Percentiles rank a stretch among this genome's conserved stretches.
These are phyloP conservation scores for Ceratobasidium sp. DNA, from an alignment of 1,284 basidiomycete genomes.

Conservation along the genomic window DNA sequence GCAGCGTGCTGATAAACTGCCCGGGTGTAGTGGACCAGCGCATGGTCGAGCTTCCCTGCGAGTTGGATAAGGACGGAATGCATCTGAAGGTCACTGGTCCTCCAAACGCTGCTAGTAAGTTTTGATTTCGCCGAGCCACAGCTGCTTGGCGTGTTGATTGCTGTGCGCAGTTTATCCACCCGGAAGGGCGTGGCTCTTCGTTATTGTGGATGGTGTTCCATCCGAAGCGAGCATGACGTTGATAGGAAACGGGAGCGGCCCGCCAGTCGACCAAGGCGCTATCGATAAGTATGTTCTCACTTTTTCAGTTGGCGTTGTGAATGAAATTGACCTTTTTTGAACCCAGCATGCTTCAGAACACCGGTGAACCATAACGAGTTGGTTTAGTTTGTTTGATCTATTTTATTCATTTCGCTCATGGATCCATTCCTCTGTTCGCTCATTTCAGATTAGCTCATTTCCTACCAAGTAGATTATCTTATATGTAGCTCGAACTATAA, in stretches of 20 bases:
- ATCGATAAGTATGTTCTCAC: conserved; percentile 47
- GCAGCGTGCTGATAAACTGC: neutral
- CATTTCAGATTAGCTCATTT: too few species aligned
- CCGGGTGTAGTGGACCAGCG: conserved; percentile 69
- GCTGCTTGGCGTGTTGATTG: conserved; percentile 42
- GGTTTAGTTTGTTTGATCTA: neutral
- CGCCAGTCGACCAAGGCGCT: conserved; percentile 51
- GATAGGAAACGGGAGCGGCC: conserved; percentile 61
- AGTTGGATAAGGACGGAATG: conserved; percentile 59
- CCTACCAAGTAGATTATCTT: too few species aligned
- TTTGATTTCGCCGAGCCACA: neutral
- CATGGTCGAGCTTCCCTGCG: conserved; percentile 72
- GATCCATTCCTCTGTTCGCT: conserved; percentile 1
- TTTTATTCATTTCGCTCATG: neutral
- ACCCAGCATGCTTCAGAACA: conserved; percentile 19
- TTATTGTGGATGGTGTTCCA: conserved; percentile 65
- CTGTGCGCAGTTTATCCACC: conserved; percentile 54
- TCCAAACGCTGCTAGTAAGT: conserved; percentile 56
- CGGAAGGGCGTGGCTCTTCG: conserved; percentile 62
- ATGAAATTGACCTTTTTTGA: neutral
- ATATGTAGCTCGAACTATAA: too few species aligned
- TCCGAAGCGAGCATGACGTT: conserved; percentile 64
- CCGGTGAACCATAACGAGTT: conserved; percentile 17
- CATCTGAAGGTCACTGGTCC: conserved; percentile 70
- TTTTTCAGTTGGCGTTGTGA: neutral